Percentiles rank a stretch among this genome's conserved stretches.
Evolutionary conservation across 2,329 filamentous ascomycete genomes (phyloP).

Genomic region (Trichoderma gracile): DNA sequence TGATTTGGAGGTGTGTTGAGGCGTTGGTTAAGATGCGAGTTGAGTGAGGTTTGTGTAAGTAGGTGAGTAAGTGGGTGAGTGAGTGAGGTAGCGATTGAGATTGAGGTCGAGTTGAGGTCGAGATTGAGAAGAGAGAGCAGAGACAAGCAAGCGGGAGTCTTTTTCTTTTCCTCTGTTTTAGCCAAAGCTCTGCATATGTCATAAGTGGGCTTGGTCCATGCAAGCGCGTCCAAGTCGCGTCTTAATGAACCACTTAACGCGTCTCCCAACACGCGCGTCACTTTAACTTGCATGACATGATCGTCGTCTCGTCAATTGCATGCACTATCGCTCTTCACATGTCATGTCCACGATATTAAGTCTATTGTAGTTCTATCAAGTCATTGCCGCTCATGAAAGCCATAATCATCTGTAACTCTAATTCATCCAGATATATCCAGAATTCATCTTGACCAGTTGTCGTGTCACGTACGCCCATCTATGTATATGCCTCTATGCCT

Average conservation of each 20-base stretch:
- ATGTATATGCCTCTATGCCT: too few species aligned
- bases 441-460: background rate
- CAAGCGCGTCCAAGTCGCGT: background rate
- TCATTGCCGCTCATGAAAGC: background rate
- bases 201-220: background rate
- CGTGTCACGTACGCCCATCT: background rate
- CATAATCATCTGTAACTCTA: background rate
- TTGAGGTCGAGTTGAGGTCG: too few species aligned
- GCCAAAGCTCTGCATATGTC: background rate
- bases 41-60: background rate
- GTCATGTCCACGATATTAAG: conserved; percentile 1
- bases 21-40: too few species aligned
- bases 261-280: background rate
- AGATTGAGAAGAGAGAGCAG: background rate
- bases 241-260: background rate
- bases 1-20: too few species aligned
- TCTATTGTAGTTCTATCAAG: background rate
- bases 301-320: too few species aligned
- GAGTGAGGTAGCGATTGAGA: background rate
- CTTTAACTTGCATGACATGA: too few species aligned
- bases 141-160: too few species aligned
- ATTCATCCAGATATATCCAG: background rate
- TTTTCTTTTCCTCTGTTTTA: too few species aligned
- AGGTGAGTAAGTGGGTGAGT: too few species aligned
- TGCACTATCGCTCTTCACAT: background rate